Percentiles rank a stretch among this genome's conserved stretches.
phyloP scores from a whole-genome alignment of 768 basidiomycete genomes.

The Pisolithus marmoratus region DNA sequence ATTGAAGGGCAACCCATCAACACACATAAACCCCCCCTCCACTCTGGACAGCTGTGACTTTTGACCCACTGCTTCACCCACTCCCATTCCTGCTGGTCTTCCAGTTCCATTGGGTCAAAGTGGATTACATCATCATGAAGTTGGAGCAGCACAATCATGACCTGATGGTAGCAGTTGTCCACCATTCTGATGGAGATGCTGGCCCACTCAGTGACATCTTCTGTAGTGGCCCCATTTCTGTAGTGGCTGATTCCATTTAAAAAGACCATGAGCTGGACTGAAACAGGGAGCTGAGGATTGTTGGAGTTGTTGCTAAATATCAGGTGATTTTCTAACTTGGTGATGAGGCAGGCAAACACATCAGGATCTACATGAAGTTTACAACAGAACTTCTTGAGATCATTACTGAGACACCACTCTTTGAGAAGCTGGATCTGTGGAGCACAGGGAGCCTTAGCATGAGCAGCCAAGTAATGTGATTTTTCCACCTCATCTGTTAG shows the following conservation, averaged over 20 bases:
- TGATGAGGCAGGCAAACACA: slow-evolving; percentile 19
- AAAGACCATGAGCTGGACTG: slow-evolving; percentile 25
- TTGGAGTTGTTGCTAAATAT: slow-evolving; percentile 21
- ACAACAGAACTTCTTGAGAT: slow-evolving; percentile 17
- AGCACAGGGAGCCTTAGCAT: neutral
- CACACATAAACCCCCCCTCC: slow-evolving; percentile 8
- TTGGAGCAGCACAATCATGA: slow-evolving; percentile 10
- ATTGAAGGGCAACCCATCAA: slow-evolving; percentile 9
- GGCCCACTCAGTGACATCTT: slow-evolving; percentile 18
- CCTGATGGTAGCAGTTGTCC: slow-evolving; percentile 10
- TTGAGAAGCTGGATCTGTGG: slow-evolving; percentile 10
- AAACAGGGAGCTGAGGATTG: slow-evolving; percentile 20
- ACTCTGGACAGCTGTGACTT: neutral
- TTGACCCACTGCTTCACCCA: neutral
- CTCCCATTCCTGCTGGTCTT: neutral
- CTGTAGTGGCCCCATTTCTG: slow-evolving; percentile 5
- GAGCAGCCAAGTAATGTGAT: neutral
- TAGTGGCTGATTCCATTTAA: slow-evolving; percentile 21
- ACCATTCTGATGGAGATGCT: slow-evolving; percentile 15
- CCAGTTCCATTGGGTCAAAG: slow-evolving; percentile 1
- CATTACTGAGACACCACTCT: slow-evolving; percentile 4
- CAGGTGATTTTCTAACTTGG: slow-evolving; percentile 16
- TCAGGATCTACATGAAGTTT: slow-evolving; percentile 22
- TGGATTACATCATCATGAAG: slow-evolving; percentile 8
- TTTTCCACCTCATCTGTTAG: neutral